phyloP scores from a whole-genome alignment of 2,329 filamentous ascomycete genomes.

The Stagonosporopsis chrysanthemi region DNA sequence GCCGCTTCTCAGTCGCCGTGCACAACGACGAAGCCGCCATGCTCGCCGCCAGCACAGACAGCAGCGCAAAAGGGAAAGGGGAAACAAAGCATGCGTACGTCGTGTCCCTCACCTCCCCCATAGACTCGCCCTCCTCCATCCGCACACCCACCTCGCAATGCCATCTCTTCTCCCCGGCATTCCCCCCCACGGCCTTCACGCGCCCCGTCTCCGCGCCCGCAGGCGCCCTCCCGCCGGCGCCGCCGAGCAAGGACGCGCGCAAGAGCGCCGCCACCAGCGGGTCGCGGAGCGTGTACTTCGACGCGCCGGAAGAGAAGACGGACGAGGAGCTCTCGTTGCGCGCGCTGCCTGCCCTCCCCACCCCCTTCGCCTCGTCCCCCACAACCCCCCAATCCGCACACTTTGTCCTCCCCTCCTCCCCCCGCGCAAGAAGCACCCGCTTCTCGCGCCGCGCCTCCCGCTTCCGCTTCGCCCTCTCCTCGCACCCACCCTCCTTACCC shows the following conservation, averaged over 20 bases:
- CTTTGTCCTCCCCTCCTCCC: conserved; percentile 2
- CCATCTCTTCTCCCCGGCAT: conserved; percentile 20
- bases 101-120: conserved; percentile 22
- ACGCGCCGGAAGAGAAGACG: background rate
- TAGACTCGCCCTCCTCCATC: conserved; percentile 21
- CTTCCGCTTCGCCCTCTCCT: conserved; percentile 13
- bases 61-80: conserved; percentile 20
- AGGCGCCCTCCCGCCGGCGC: background rate
- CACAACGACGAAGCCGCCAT: conserved; percentile 61
- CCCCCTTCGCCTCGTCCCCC: background rate
- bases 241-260: background rate
- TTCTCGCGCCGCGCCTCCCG: conserved; percentile 2
- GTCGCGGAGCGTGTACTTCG: conserved; percentile 2
- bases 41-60: conserved; percentile 12
- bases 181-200: conserved; percentile 16
- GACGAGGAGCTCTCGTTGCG: conserved; percentile 2
- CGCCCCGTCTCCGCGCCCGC: conserved; percentile 9
- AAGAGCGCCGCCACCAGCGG: background rate
- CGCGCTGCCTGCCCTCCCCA: background rate
- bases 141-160: conserved; percentile 32
- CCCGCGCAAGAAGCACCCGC: background rate
- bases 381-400: conserved; percentile 9
- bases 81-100: conserved; percentile 52
- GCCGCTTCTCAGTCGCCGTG: conserved; percentile 65
- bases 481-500: conserved; percentile 8